Percentiles rank a stretch among this genome's conserved stretches.
Conservation (phyloP, 1,284 basidiomycete species). For the Marasmius oreades region DNA sequence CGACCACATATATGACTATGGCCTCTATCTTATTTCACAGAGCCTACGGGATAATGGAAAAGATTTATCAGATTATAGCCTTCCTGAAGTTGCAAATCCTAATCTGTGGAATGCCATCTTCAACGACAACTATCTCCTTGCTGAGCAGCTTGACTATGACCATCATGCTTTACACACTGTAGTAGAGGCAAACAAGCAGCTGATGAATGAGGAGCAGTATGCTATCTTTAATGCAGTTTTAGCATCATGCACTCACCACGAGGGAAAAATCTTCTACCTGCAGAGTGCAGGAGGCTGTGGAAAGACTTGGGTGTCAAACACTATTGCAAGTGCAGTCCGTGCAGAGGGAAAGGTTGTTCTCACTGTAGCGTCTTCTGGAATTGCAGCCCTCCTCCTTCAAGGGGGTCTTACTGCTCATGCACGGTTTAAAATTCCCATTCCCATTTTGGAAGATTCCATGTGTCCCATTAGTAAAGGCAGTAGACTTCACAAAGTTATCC, state of each 20-base stretch:
- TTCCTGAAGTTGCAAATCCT: too few species aligned
- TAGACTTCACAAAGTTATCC: slow-evolving; percentile 25
- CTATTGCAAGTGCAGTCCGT: slow-evolving; percentile 30
- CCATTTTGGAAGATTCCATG: slow-evolving; percentile 22
- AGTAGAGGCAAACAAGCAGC: too few species aligned
- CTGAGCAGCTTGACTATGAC: too few species aligned
- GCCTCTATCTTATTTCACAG: slow-evolving; percentile 31
- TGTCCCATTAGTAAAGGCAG: slow-evolving; percentile 30
- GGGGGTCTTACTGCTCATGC: slow-evolving; percentile 43
- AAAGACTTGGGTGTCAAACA: slow-evolving; percentile 46
- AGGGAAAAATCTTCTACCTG: slow-evolving; percentile 37
- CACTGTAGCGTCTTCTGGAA: slow-evolving; percentile 43
- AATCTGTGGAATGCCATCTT: too few species aligned
- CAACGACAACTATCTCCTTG: too few species aligned
- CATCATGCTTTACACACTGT: too few species aligned
- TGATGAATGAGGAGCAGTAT: too few species aligned
- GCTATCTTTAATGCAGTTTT: too few species aligned
- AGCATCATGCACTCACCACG: too few species aligned
- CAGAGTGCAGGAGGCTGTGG: slow-evolving; percentile 44
- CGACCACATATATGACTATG: slow-evolving; percentile 31
- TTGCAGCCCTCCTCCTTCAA: slow-evolving; percentile 36
- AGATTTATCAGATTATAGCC: too few species aligned
- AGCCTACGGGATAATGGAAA: too few species aligned
- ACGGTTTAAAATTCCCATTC: slow-evolving; percentile 39
- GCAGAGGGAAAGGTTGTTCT: slow-evolving; percentile 30